Percentiles rank a stretch among this genome's conserved stretches.
These are phyloP conservation scores for Eimeria praecox DNA, from an alignment of 169 alveolate species.

Conservation along the genomic window DNA sequence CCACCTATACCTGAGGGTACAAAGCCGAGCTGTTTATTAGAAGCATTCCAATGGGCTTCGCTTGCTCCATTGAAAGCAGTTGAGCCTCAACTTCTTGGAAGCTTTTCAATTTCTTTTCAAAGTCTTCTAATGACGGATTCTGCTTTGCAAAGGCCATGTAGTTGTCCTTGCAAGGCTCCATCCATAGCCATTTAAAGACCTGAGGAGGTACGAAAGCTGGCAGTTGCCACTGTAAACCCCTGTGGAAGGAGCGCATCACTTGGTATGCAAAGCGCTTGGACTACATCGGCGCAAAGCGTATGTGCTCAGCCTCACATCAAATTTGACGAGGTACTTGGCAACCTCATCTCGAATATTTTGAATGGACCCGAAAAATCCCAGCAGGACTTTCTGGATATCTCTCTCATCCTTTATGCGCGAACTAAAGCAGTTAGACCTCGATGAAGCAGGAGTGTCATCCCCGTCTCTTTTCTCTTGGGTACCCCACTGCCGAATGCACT, in stretches of 20 bases:
- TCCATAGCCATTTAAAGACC: slow-evolving; percentile 94
- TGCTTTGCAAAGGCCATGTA: slow-evolving; percentile 90
- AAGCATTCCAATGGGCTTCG: slow-evolving; percentile 71
- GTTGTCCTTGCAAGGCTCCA: slow-evolving; percentile 88
- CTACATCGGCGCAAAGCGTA: not conserved
- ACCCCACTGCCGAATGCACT: slow-evolving; percentile 94
- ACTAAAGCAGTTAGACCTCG: slow-evolving; percentile 89
- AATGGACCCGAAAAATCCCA: slow-evolving; percentile 95
- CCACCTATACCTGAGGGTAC: slow-evolving; percentile 49
- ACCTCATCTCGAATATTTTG: slow-evolving; percentile 94
- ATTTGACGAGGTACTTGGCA: slow-evolving; percentile 88
- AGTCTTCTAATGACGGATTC: slow-evolving; percentile 93
- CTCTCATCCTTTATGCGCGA: slow-evolving; percentile 96
- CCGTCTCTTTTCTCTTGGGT: slow-evolving; percentile 46
- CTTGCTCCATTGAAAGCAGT: slow-evolving; percentile 88
- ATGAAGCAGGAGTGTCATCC: not conserved
- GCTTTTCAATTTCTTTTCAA: slow-evolving; percentile 92
- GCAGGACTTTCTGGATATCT: slow-evolving; percentile 96
- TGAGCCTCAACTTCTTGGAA: slow-evolving; percentile 91
- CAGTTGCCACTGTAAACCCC: slow-evolving; percentile 4
- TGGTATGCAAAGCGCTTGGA: not conserved
- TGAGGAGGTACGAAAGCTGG: slow-evolving; percentile 84
- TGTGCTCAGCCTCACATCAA: slow-evolving; percentile 53
- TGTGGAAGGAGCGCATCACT: not conserved
- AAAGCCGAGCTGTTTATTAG: slow-evolving; percentile 46